Conservation (phyloP, 2,329 filamentous ascomycete species). For the Chrysosporium keratinophilum region DNA sequence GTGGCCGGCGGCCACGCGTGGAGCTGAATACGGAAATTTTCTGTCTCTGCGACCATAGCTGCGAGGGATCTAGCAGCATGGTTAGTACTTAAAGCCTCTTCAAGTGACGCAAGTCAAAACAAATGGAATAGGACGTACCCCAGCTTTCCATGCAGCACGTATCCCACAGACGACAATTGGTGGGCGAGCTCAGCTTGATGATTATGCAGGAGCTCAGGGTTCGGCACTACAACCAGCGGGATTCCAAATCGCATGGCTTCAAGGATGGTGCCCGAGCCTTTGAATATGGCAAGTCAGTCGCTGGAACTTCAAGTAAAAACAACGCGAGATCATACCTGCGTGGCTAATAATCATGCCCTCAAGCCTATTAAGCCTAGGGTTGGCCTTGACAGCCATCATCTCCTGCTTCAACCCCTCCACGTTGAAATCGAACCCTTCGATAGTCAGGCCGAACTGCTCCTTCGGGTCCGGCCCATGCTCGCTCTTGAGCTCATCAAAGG, state of each 20-base stretch:
- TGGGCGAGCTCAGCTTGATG: constrained; percentile 82
- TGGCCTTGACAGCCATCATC: constrained; percentile 46
- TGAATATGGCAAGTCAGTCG: not conserved
- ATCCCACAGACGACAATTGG: constrained; percentile 62
- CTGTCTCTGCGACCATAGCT: constrained; percentile 40
- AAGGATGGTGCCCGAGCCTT: constrained; percentile 82
- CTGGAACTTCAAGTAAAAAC: not conserved
- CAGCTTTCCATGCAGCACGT: constrained; percentile 61
- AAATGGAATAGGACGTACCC: constrained; percentile 41
- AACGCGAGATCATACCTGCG: constrained; percentile 54
- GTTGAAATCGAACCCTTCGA: constrained; percentile 59
- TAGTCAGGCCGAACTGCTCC: constrained; percentile 35
- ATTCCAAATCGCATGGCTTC: constrained; percentile 65
- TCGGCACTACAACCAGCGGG: constrained; percentile 81
- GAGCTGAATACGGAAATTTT: constrained; percentile 36
- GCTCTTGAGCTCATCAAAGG: constrained; percentile 40
- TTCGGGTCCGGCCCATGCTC: constrained; percentile 20
- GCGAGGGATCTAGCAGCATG: constrained; percentile 35
- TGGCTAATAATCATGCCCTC: constrained; percentile 77
- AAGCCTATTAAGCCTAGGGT: constrained; percentile 27
- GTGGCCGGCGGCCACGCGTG: constrained; percentile 44
- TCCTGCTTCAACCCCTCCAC: constrained; percentile 47
- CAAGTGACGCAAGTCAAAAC: not conserved
- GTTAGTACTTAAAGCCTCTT: constrained; percentile 13
- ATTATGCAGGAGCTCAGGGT: constrained; percentile 70